These are phyloP conservation scores for Stephania yunnanensis DNA, from an alignment of 164 flowering plant species.

Conservation along the genomic window DNA sequence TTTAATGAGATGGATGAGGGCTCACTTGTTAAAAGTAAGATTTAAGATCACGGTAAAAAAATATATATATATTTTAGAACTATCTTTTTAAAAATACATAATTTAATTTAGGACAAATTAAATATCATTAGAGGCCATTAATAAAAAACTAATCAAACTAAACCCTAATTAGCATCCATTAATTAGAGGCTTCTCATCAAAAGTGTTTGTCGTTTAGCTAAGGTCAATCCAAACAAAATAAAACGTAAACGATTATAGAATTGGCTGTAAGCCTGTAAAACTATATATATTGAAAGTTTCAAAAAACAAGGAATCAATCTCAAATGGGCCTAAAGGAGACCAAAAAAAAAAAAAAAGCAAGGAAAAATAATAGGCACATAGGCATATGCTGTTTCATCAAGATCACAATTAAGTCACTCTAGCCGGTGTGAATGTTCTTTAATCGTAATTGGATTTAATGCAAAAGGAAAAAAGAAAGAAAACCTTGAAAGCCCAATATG, in stretches of 20 bases:
- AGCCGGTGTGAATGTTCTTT: not conserved
- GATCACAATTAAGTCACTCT: not conserved
- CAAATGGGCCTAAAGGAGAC: not conserved
- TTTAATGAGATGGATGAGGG: too few relatives aligned
- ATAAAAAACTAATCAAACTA: not conserved
- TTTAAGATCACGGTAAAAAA: too few relatives aligned
- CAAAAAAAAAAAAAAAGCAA: not conserved
- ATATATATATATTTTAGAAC: not conserved
- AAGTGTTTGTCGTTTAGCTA: not conserved
- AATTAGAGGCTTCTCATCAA: not conserved
- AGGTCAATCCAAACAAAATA: not conserved
- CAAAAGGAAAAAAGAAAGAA: not conserved
- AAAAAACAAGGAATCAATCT: not conserved
- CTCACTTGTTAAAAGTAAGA: too few relatives aligned
- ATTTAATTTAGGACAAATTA: not conserved
- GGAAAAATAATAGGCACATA: not conserved
- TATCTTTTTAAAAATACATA: not conserved
- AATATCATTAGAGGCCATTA: not conserved
- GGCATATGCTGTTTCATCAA: constrained; percentile 1
- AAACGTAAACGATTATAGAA: not conserved
- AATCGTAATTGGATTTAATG: not conserved
- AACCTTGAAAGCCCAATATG: not conserved
- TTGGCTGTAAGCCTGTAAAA: not conserved
- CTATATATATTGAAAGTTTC: not conserved
- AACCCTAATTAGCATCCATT: not conserved